phyloP scores from a whole-genome alignment of 2,329 filamentous ascomycete species.

The Ceratocystis variospora region DNA sequence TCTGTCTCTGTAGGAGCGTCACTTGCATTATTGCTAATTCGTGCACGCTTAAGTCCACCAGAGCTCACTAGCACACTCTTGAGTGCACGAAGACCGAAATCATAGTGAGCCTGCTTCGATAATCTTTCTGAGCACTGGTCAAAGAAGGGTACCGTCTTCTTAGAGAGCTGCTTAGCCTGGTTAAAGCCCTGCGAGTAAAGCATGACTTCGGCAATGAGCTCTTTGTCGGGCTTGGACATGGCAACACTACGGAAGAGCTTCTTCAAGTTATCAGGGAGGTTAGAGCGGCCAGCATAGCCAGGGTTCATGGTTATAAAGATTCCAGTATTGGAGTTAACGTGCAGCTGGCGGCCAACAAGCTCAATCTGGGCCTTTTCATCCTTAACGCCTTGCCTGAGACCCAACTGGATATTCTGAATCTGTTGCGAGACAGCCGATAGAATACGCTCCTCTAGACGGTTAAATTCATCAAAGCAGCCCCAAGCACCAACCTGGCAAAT shows the following conservation, averaged over 20 bases:
- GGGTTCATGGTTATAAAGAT: conserved; percentile 99
- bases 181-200: conserved; percentile 98
- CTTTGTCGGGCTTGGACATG: conserved; percentile 99
- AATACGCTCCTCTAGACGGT: conserved; percentile 94
- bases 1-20: conserved; percentile 30
- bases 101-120: conserved; percentile 96
- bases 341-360: conserved; percentile 77
- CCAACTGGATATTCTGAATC: conserved; percentile 97
- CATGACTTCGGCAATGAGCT: conserved; percentile 99
- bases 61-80: conserved; percentile 99
- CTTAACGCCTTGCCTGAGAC: conserved; percentile 69
- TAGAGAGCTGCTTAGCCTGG: conserved; percentile 83
- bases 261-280: conserved; percentile 96
- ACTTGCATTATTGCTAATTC: conserved; percentile 38
- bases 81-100: conserved; percentile 91
- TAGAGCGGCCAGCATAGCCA: conserved; percentile 94
- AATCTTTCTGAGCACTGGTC: conserved; percentile 69
- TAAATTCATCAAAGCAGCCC: conserved; percentile 99
- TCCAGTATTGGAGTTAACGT: conserved; percentile 83
- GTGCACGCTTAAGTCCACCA: conserved; percentile 80
- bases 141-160: conserved; percentile 96
- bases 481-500: conserved; percentile 98
- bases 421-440: conserved; percentile 96
- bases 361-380: conserved; percentile 85
- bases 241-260: conserved; percentile 98